Conservation (phyloP, 2,329 filamentous ascomycete genomes). For the Neurospora sp. region DNA sequence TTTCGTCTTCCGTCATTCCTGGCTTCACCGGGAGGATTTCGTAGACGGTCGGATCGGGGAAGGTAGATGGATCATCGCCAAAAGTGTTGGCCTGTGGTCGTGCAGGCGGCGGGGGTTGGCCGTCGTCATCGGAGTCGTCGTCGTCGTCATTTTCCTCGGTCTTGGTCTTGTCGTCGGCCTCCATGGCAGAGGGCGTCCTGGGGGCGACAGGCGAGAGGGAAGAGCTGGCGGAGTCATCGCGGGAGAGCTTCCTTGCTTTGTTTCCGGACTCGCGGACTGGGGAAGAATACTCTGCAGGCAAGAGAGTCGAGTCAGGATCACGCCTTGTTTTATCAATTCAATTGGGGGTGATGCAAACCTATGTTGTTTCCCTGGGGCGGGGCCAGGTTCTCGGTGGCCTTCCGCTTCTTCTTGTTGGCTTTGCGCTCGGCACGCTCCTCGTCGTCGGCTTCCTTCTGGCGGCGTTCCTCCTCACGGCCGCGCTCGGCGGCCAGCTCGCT, state of each 20-base stretch:
- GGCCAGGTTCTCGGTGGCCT: slow-evolving; percentile 51
- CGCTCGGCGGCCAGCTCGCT: slow-evolving; percentile 39
- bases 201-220: slow-evolving; percentile 48
- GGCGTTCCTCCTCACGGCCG: slow-evolving; percentile 40
- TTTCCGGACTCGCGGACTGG: slow-evolving; percentile 35
- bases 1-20: slow-evolving; percentile 76
- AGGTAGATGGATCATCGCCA: slow-evolving; percentile 85
- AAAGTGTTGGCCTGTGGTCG: slow-evolving; percentile 78
- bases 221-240: slow-evolving; percentile 48
- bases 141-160: slow-evolving; percentile 28
- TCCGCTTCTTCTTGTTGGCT: slow-evolving; percentile 69
- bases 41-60: slow-evolving; percentile 85
- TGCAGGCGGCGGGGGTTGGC: slow-evolving; percentile 51
- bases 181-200: slow-evolving; percentile 45
- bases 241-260: slow-evolving; percentile 41
- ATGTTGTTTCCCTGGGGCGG: slow-evolving; percentile 39
- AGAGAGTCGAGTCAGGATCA: slow-evolving; percentile 4
- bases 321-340: not conserved
- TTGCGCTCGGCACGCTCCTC: slow-evolving; percentile 35
- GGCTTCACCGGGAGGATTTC: slow-evolving; percentile 70
- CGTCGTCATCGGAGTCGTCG: slow-evolving; percentile 44
- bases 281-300: slow-evolving; percentile 39
- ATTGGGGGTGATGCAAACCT: slow-evolving; percentile 11
- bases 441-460: slow-evolving; percentile 39
- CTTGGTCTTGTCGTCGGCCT: slow-evolving; percentile 45